Conservation (phyloP, 169 alveolate genomes). For the Plasmodium fragile region DNA sequence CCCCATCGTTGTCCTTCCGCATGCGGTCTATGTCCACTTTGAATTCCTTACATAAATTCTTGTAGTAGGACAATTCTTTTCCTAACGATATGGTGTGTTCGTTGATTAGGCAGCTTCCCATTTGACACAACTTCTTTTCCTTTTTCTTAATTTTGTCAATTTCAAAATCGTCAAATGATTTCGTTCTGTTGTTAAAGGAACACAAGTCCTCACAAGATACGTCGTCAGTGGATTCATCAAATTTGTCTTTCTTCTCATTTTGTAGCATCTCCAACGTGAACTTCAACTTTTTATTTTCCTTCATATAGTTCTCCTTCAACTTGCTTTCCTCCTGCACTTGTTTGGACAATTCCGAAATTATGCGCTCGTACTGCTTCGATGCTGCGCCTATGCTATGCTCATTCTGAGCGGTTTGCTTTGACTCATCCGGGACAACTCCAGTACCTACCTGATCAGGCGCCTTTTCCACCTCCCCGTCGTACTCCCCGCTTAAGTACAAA, state of each 20-base stretch:
- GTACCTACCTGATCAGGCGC: not conserved
- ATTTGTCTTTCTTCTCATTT: constrained; percentile 23
- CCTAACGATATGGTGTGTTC: constrained; percentile 47
- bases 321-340: constrained; percentile 39
- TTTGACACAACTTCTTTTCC: not conserved
- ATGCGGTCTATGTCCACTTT: constrained; percentile 34
- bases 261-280: constrained; percentile 27
- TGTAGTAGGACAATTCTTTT: constrained; percentile 66
- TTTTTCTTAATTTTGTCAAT: constrained; percentile 31
- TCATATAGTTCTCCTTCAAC: constrained; percentile 36
- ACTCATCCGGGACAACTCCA: not conserved
- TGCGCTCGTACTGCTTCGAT: constrained; percentile 15
- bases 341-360: constrained; percentile 30
- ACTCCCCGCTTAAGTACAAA: not conserved
- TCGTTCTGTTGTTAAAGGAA: constrained; percentile 10
- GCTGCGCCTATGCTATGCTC: not conserved
- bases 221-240: constrained; percentile 15
- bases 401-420: not conserved
- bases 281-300: constrained; percentile 61
- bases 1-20: not conserved
- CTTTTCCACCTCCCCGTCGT: not conserved
- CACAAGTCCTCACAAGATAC: not conserved
- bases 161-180: constrained; percentile 71
- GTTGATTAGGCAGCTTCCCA: constrained; percentile 14
- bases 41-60: constrained; percentile 64